phyloP scores from a whole-genome alignment of 2,329 filamentous ascomycete genomes.

The Pestalotiopsis sp. region DNA sequence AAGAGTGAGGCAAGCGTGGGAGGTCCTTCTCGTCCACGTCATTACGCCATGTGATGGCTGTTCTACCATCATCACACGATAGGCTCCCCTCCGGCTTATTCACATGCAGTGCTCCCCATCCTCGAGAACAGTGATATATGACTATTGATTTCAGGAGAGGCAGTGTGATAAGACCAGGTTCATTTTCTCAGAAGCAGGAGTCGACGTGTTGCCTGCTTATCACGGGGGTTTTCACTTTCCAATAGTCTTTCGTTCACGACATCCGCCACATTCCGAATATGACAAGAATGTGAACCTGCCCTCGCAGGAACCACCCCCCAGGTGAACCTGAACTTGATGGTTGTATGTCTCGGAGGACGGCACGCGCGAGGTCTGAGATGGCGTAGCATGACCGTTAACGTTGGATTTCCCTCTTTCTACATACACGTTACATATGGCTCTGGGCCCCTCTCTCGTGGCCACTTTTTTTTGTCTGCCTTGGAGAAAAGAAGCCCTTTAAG shows the following conservation, averaged over 20 bases:
- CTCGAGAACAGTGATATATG: not conserved
- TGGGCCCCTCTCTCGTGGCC: not conserved
- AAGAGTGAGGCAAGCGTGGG: not conserved
- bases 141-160: not conserved
- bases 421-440: not conserved
- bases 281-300: no score
- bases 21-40: not conserved
- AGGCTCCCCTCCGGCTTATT: not conserved
- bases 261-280: no score
- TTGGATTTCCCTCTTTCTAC: not conserved
- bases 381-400: not conserved
- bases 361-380: not conserved
- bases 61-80: not conserved
- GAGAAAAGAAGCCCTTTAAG: not conserved
- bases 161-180: not conserved
- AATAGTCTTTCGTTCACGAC: not conserved
- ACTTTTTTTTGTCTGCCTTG: not conserved
- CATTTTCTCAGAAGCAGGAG: not conserved
- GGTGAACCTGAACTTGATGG: no score
- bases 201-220: not conserved
- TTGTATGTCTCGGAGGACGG: not conserved
- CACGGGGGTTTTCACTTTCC: not conserved
- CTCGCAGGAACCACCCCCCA: no score
- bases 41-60: not conserved
- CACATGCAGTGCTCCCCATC: not conserved